These are phyloP conservation scores for Phylloporus gajari DNA, from an alignment of 1,284 basidiomycete genomes.

Conservation along the genomic window DNA sequence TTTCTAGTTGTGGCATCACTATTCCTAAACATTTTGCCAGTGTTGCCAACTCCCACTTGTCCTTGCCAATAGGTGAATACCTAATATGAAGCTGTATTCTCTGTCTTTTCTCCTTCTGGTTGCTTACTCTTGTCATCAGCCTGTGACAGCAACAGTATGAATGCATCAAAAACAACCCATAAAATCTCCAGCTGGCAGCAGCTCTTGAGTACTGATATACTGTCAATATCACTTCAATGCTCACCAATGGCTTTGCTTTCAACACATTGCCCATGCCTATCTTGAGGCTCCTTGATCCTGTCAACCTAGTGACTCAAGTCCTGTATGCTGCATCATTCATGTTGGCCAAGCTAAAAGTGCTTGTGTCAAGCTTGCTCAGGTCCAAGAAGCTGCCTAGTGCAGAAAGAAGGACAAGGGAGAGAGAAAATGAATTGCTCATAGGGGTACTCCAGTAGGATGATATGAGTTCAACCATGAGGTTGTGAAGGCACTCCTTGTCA, in stretches of 20 bases:
- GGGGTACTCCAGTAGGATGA: slow-evolving; percentile 41
- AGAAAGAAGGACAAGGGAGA: slow-evolving; percentile 27
- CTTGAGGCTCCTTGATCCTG: slow-evolving; percentile 28
- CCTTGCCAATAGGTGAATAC: too few relatives aligned
- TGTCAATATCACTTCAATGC: slow-evolving; percentile 29
- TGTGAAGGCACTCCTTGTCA: slow-evolving; percentile 20
- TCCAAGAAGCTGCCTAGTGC: slow-evolving; percentile 31
- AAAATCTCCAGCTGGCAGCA: slow-evolving; percentile 31
- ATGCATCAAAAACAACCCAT: slow-evolving; percentile 35
- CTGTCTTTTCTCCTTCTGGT: not conserved
- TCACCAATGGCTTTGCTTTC: slow-evolving; percentile 33
- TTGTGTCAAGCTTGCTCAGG: slow-evolving; percentile 29
- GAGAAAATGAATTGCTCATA: slow-evolving; percentile 35
- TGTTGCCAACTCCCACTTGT: not conserved
- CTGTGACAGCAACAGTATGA: slow-evolving; percentile 13
- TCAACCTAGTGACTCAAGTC: slow-evolving; percentile 27
- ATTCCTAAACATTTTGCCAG: slow-evolving; percentile 26
- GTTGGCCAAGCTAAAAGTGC: slow-evolving; percentile 27
- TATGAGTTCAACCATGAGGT: slow-evolving; percentile 33
- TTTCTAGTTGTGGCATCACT: slow-evolving; percentile 35
- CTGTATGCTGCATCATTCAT: slow-evolving; percentile 32
- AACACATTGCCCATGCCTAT: slow-evolving; percentile 37
- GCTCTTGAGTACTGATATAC: slow-evolving; percentile 30
- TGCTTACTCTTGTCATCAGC: slow-evolving; percentile 10
- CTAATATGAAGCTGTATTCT: slow-evolving; percentile 24